These are phyloP conservation scores for Tricholomella constricta DNA, from an alignment of 768 basidiomycete genomes.

Conservation along the genomic window DNA sequence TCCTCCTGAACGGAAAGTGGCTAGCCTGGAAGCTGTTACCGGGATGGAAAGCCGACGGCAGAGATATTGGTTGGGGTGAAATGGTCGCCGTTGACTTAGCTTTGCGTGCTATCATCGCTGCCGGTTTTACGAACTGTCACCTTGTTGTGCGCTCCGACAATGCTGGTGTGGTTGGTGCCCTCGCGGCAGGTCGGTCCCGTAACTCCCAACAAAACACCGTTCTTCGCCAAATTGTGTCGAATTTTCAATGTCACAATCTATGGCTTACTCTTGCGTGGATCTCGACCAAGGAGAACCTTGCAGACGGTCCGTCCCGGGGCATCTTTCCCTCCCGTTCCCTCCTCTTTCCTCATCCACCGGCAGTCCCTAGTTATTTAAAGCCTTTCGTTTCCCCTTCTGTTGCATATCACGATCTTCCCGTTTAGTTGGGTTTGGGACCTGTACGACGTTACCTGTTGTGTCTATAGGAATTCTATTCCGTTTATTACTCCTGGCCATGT, in stretches of 20 bases:
- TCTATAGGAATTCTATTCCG: no score
- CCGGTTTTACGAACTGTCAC: conserved; percentile 18
- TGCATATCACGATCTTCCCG: conserved; percentile 7
- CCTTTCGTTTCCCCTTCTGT: conserved; percentile 1
- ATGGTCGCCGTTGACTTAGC: conserved; percentile 23
- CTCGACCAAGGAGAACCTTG: conserved; percentile 19
- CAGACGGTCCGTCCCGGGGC: no score
- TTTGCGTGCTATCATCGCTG: not conserved
- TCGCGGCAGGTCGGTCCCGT: no score
- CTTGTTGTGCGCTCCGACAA: conserved; percentile 27
- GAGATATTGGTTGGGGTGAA: conserved; percentile 29
- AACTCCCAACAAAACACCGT: no score
- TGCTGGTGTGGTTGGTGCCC: no score
- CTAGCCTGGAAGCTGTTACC: no score
- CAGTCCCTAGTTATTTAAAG: not conserved
- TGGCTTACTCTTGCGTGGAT: conserved; percentile 29
- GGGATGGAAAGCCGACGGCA: conserved; percentile 17
- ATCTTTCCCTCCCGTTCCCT: not conserved
- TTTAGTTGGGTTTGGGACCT: no score
- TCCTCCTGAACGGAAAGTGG: no score
- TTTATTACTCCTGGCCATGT: no score
- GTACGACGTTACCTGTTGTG: no score
- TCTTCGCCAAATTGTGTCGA: no score
- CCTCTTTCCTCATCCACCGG: not conserved
- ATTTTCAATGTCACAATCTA: conserved; percentile 22